These are phyloP conservation scores for Asterochloris sp. DNA, from an alignment of 139 green algal species.

Conservation along the genomic window DNA sequence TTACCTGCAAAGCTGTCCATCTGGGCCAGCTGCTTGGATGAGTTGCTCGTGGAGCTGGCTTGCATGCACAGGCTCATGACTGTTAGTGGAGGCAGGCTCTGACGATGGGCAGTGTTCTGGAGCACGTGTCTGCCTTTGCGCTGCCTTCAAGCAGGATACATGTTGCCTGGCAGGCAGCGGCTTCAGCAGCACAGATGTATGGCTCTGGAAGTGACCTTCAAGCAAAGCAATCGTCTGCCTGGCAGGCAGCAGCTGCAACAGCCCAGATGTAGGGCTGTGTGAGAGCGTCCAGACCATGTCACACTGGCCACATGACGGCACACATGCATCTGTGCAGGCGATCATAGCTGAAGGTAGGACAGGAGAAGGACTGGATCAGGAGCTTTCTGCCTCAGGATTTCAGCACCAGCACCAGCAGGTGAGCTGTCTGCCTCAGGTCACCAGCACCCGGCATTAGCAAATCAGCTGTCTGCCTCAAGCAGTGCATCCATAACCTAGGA, in stretches of 20 bases:
- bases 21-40: background rate
- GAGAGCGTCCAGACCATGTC: too few species aligned
- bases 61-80: background rate
- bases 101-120: background rate
- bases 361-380: background rate
- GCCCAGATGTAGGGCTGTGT: background rate
- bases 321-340: background rate
- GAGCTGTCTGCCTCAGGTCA: background rate
- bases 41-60: background rate
- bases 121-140: background rate
- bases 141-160: background rate
- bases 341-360: background rate
- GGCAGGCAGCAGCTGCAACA: too few species aligned
- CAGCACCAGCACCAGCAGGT: conserved; percentile 12
- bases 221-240: too few species aligned
- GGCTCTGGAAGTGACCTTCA: too few species aligned
- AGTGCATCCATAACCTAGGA: background rate
- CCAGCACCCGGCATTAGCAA: background rate
- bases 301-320: background rate
- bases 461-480: background rate
- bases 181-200: too few species aligned
- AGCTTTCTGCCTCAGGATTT: conserved; percentile 15
- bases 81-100: background rate
- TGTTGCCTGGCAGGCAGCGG: too few species aligned
- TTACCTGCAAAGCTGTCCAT: background rate